Evolutionary conservation across 106 monocot genomes (phyloP), one percentile per base, ranked within the genome.

Genomic region (Allium fistulosum): DNA sequence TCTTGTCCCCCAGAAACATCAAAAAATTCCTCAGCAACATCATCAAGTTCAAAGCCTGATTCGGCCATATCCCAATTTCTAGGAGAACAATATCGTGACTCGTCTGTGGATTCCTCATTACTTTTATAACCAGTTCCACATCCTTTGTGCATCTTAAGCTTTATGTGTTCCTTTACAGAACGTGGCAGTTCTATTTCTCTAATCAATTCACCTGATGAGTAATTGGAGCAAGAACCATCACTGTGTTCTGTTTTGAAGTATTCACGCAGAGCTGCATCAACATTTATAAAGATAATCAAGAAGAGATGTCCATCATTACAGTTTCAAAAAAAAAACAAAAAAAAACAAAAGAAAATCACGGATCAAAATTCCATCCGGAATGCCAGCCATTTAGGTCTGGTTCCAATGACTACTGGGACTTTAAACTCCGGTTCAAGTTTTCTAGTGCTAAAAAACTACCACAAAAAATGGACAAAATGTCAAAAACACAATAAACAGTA

Each of bases 21-120:
- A 74, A 85, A 99, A 68, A 99, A 99, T 55, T 99, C 93, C 76
- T 99, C 99, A 49, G 74, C 80, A 53, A 84, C 90, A 80, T 99
- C 90, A 58, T 69, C 85, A 53, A 87, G 73, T 46, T 99, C 85
- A 71, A 87, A 48, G 37, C 85, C 79, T 50, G 93, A 93, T 67
- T 92, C 85, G 60, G 75, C 46, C 37, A 63, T 59, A 53, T 69
- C 74, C 48, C 67, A 62, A 62, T 72, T 59, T 51, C 57, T 84
- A 56, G 67, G n/a, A 73, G 76, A 17, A 58, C 63, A 57, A 26
- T 58, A 69, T 57, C 67, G 48, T 58, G 74, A 66, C 57, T 56
- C 78, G 71, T 86, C 83, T 58, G 10, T 62, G 58, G 71, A 74
- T 71, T 70, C 70, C 4, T 72, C 52, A 56, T 68, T 57, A 14